Base-by-base conservation (phyloP, 2,329 filamentous ascomycete genomes). In the Xylariaceae sp. region DNA sequence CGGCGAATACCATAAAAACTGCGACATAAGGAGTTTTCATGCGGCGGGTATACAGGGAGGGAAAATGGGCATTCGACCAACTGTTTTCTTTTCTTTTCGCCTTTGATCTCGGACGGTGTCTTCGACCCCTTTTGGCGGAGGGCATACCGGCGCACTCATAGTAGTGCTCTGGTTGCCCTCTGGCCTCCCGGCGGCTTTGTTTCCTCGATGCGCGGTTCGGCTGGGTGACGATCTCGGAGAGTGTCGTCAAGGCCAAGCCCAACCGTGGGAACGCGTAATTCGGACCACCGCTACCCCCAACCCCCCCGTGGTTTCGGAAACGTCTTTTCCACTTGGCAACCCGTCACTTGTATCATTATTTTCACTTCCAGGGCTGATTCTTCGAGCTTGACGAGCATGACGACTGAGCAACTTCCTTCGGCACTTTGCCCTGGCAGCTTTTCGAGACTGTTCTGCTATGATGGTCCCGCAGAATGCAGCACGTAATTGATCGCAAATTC, bases 401-500 rank as follows among this genome's bases (percentile, higher is more conserved):
- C 54, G 53, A 56, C 54, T 51, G 52, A 51, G 48, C 49, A 46
- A 50, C 51, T 41, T 44, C 44, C 45, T 42, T 49, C 49, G 49
- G 48, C 45, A 49, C 35, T 51, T 50, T 50, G 48, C 44, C 49
- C 40, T 42, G 47, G 52, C 52, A 51, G 44, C 48, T 47, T 48
- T 49, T 54, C 52, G 50, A 53, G 47, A 51, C 46, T 53, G 48
- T 44, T 52, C 53, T 55, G 51, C 52, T 43, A 45, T 55, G 50
- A 40, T 51, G 48, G 46, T 44, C 50, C 51, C 45, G 52, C 53
- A 56, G 47, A 55, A 48, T 57, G 50, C 53, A 55, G 56, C 53
- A 56, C 49, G 45, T 57, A 57, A 57, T 57, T 57, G 49, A 57
- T 56, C 53, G 54, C 52, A 54, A 57, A 56, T 56, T 53, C 53